Percentiles rank a stretch among this genome's conserved stretches.
phyloP scores from a whole-genome alignment of 805 yeast genomes.

The Pichia cephalocereana region DNA sequence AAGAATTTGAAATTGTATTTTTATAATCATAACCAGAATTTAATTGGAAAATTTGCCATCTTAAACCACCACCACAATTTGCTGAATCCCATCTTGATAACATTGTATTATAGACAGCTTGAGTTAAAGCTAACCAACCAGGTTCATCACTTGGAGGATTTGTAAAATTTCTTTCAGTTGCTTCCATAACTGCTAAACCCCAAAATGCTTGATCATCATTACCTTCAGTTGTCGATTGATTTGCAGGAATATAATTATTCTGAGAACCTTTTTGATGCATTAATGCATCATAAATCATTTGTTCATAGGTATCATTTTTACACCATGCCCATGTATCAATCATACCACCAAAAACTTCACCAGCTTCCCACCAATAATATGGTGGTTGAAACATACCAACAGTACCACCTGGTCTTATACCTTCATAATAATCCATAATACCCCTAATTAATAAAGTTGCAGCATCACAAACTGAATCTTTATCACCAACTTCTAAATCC shows the following conservation, averaged over 20 bases:
- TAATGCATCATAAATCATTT: constrained; percentile 49
- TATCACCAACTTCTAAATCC: constrained; percentile 14
- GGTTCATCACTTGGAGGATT: constrained; percentile 44
- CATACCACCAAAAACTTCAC: constrained; percentile 64
- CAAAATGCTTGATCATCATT: constrained; percentile 92
- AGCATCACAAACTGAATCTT: constrained; percentile 33
- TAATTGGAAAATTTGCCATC: constrained; percentile 91
- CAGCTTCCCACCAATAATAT: constrained; percentile 91
- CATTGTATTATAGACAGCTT: constrained; percentile 85
- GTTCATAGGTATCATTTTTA: constrained; percentile 54
- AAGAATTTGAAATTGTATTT: constrained; percentile 82
- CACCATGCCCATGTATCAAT: constrained; percentile 69
- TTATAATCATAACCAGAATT: constrained; percentile 83
- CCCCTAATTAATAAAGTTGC: constrained; percentile 59
- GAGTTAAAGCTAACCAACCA: constrained; percentile 66
- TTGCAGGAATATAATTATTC: constrained; percentile 66
- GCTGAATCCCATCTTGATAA: constrained; percentile 63
- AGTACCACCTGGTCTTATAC: constrained; percentile 53
- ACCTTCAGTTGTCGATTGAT: constrained; percentile 80
- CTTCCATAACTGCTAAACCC: constrained; percentile 81
- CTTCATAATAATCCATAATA: constrained; percentile 73
- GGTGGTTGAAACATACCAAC: constrained; percentile 67
- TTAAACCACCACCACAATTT: constrained; percentile 64
- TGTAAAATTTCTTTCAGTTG: constrained; percentile 75
- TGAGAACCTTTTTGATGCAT: constrained; percentile 56